phyloP scores from a whole-genome alignment of 306 rosid genomes.

The Malus orientalis region DNA sequence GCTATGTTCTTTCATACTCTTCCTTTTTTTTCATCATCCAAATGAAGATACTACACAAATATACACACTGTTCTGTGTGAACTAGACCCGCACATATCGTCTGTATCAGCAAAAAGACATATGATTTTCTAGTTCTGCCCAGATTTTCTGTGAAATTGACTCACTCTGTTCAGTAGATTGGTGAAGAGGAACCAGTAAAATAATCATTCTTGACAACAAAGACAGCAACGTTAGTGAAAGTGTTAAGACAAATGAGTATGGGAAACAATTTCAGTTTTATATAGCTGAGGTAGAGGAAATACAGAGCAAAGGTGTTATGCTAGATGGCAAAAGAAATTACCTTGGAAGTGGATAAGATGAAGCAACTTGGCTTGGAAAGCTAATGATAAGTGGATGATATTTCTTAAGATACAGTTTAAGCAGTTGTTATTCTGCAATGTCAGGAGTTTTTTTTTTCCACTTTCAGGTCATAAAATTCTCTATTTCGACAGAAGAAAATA shows the following conservation, averaged over 20 bases:
- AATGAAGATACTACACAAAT: background rate
- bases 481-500: too few relatives aligned
- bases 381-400: background rate
- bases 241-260: background rate
- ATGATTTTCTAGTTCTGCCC: background rate
- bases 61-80: background rate
- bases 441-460: too few relatives aligned
- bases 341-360: too few relatives aligned
- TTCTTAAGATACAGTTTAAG: too few relatives aligned
- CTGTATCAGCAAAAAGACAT: background rate
- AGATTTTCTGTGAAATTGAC: background rate
- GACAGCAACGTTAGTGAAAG: background rate
- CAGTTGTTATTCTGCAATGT: too few relatives aligned
- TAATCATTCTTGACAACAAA: background rate
- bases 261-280: background rate
- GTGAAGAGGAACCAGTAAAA: background rate
- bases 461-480: too few relatives aligned
- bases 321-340: too few relatives aligned
- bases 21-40: background rate
- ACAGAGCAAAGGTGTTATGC: too few relatives aligned
- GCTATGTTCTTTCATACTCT: background rate
- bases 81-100: background rate
- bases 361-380: too few relatives aligned
- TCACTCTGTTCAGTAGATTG: background rate
- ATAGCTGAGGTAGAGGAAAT: too few relatives aligned